Evolutionary conservation across 305 asterid genomes (phyloP), one percentile per base, ranked within the genome.

Genomic region (Fraxinus sp.): DNA sequence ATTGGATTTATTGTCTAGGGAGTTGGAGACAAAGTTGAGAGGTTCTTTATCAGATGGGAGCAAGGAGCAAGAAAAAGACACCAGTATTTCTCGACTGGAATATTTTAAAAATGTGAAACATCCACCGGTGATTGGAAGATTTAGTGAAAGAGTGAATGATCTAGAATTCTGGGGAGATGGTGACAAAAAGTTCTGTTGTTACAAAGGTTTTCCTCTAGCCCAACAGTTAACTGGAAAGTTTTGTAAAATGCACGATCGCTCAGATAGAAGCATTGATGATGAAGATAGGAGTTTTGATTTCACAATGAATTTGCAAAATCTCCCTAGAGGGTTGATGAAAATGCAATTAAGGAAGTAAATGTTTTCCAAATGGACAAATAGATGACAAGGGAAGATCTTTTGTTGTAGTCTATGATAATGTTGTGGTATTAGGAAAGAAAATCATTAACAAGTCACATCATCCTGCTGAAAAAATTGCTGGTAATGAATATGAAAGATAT

Each of bases 1-100:
- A 70, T 79, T 92, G 88, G 96, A 94, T 84, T 66, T 83, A 14
- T 80, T 88, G 84, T 87, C 84, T 18, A 85, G 59, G 46, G 90
- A 88, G 78, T 80, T 91, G 76, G 88, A 87, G 80, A 39, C 72
- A 30, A 84, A 80, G 84, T 81, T 79, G 64, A 74, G 85, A 44
- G 86, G 79, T 46, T 74, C 59, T 74, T 77, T 55, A 41, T 37
- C 20, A 37, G 32, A 37, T 4, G 62, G 64, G 74, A 71, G 78
- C 28, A 36, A 32, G 83, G 85, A 83, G 14, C 57, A 36, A 39
- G 85, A 59, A 72, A 68, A 46, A 14, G 78, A 70, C 9, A 46
- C 57, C 18, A 77, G 73, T 44, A 37, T 36, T 77, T 74, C 78
- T 18, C 18, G 18, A 13, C 68, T 13, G 78, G 44, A 83, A 36